A percentile compares a stretch with the other conserved stretches of the same genome.
phyloP scores from a whole-genome alignment of 495 filamentous ascomycete genomes.

The Penicillium longicatenatum region DNA sequence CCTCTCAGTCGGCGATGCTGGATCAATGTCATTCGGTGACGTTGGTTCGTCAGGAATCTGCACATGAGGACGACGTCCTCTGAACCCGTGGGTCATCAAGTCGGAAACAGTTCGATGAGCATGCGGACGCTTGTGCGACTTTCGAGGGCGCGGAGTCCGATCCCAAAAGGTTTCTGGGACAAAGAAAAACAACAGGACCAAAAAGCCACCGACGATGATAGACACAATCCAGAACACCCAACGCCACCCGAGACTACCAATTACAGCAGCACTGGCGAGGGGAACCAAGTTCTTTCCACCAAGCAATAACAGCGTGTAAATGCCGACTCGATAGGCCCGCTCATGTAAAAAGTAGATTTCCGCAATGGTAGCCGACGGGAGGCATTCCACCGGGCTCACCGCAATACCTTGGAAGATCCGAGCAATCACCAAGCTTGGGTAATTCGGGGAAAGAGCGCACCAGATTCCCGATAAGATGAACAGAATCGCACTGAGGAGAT shows the following conservation, averaged over 20 bases:
- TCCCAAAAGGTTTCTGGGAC: constrained; percentile 98
- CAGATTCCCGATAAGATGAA: constrained; percentile 80
- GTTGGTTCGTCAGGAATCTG: constrained; percentile 18
- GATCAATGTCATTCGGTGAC: constrained; percentile 13
- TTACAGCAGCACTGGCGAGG: constrained; percentile 83
- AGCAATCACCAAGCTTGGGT: constrained; percentile 76
- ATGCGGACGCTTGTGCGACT: constrained; percentile 35
- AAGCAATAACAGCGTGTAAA: constrained; percentile 87
- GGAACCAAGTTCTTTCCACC: constrained; percentile 94
- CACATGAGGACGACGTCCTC: constrained; percentile 34
- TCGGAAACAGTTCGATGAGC: constrained; percentile 44
- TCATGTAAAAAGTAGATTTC: constrained; percentile 98
- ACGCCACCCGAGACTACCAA: constrained; percentile 76
- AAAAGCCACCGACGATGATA: constrained; percentile 76
- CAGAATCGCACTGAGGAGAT: constrained; percentile 73
- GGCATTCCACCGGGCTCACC: constrained; percentile 88
- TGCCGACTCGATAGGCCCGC: constrained; percentile 90
- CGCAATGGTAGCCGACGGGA: constrained; percentile 92
- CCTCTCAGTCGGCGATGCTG: constrained; percentile 13
- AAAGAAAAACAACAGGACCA: constrained; percentile 79
- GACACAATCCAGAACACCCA: constrained; percentile 87
- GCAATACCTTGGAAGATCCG: constrained; percentile 86
- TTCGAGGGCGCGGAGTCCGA: constrained; percentile 69
- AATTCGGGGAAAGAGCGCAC: constrained; percentile 83
- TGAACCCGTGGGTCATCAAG: constrained; percentile 38